phyloP scores from a whole-genome alignment of 2,329 filamentous ascomycete genomes.

The Alternaria triticina region DNA sequence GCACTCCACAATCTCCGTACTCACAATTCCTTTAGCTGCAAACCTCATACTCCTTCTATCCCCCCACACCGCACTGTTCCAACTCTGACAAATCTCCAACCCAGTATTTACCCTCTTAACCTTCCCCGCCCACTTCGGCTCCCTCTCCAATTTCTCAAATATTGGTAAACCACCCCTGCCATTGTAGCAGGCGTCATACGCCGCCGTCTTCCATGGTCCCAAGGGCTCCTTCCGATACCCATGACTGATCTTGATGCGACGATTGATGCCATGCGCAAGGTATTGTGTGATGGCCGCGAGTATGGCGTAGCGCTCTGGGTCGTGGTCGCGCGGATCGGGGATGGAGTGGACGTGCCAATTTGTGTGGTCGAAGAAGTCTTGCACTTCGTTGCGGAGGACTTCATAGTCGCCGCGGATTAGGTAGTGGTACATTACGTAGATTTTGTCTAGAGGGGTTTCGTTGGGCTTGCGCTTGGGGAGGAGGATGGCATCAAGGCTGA shows the following conservation, averaged over 20 bases:
- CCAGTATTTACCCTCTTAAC: background rate
- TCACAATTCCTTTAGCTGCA: background rate
- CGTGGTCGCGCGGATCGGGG: background rate
- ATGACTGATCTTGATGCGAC: background rate
- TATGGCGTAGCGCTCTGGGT: background rate
- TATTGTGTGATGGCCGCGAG: background rate
- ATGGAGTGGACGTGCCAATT: background rate
- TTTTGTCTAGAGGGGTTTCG: background rate
- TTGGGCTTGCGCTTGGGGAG: background rate
- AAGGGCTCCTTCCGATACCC: background rate
- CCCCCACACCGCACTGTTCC: background rate
- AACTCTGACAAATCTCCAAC: background rate
- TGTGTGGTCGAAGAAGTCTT: constrained; percentile 1
- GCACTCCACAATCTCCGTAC: background rate
- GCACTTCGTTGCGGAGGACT: background rate
- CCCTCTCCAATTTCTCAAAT: background rate
- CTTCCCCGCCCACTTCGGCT: background rate
- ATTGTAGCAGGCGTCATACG: background rate
- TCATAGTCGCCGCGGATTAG: background rate
- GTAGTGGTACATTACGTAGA: constrained; percentile 4
- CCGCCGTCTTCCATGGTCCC: background rate
- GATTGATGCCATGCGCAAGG: background rate
- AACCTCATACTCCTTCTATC: background rate
- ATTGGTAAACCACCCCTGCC: background rate
- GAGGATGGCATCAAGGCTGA: background rate